Evolutionary conservation across 768 basidiomycete genomes (phyloP).

Genomic region (Rhizopogon vesiculosus): DNA sequence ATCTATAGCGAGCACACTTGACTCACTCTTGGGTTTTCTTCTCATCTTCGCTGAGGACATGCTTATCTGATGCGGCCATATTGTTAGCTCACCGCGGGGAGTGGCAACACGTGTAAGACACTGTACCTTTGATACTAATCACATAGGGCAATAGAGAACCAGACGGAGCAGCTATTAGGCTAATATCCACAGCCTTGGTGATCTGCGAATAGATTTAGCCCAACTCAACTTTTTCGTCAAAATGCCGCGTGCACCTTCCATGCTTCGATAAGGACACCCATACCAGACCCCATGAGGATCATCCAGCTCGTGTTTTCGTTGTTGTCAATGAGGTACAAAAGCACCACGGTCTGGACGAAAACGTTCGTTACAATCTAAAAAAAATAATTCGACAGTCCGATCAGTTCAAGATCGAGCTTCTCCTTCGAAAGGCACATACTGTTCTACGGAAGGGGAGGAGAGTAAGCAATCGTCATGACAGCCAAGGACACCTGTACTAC

Average conservation of each 20-base stretch:
- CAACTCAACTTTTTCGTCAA: neutral
- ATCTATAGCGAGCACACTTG: neutral
- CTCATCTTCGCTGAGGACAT: constrained; percentile 94
- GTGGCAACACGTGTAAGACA: constrained; percentile 10
- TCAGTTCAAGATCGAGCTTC: constrained; percentile 6
- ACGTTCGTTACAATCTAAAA: constrained; percentile 83
- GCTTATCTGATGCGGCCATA: constrained; percentile 61
- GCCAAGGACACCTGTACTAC: constrained; percentile 3
- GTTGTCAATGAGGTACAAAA: constrained; percentile 93
- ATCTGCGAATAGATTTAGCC: constrained; percentile 41
- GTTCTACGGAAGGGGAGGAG: constrained; percentile 36
- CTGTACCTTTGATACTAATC: constrained; percentile 74
- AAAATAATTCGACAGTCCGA: constrained; percentile 6
- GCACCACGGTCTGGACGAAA: constrained; percentile 84
- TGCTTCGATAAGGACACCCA: constrained; percentile 81
- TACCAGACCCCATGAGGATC: constrained; percentile 87
- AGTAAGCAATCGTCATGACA: constrained; percentile 13
- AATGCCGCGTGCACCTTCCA: constrained; percentile 68
- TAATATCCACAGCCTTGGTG: constrained; percentile 88
- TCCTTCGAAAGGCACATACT: constrained; percentile 33
- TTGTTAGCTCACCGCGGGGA: constrained; percentile 6
- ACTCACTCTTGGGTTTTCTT: constrained; percentile 94
- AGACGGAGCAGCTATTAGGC: constrained; percentile 51
- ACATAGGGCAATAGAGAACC: constrained; percentile 75
- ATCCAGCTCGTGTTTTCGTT: constrained; percentile 96